A percentile compares a stretch with the other conserved stretches of the same genome.
These are phyloP conservation scores for Ballota nigra DNA, from an alignment of 257 asterid genomes.

Conservation along the genomic window DNA sequence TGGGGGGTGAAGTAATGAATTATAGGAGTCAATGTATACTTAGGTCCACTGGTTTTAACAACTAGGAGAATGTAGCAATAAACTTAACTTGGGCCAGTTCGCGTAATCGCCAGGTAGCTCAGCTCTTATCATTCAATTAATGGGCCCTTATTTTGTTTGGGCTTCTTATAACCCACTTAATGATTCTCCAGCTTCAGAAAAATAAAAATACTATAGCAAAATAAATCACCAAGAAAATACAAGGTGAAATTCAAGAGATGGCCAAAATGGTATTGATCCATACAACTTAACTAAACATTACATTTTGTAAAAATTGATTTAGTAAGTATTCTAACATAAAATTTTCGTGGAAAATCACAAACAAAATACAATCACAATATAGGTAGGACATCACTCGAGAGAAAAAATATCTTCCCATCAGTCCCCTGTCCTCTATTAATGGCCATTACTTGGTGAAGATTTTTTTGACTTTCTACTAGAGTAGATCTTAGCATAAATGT, in stretches of 20 bases:
- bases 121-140: neutral
- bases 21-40: no score
- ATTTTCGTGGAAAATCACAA: neutral
- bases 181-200: no score
- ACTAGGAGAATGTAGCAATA: neutral
- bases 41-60: neutral
- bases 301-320: neutral
- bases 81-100: neutral
- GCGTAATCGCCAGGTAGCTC: neutral
- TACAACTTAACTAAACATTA: neutral
- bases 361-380: neutral
- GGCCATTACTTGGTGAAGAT: constrained; percentile 6
- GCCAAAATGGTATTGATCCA: neutral
- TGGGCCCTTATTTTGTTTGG: neutral
- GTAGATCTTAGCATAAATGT: constrained; percentile 42
- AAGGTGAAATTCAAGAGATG: neutral
- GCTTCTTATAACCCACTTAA: neutral
- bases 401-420: constrained; percentile 14
- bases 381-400: constrained; percentile 11
- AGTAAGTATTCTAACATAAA: neutral
- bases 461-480: constrained; percentile 35
- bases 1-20: no score
- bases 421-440: neutral
- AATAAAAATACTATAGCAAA: no score
- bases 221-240: neutral